Base-by-base conservation (phyloP, 371 early-diverging fungal species). In the Haplosporangium sp. region DNA sequence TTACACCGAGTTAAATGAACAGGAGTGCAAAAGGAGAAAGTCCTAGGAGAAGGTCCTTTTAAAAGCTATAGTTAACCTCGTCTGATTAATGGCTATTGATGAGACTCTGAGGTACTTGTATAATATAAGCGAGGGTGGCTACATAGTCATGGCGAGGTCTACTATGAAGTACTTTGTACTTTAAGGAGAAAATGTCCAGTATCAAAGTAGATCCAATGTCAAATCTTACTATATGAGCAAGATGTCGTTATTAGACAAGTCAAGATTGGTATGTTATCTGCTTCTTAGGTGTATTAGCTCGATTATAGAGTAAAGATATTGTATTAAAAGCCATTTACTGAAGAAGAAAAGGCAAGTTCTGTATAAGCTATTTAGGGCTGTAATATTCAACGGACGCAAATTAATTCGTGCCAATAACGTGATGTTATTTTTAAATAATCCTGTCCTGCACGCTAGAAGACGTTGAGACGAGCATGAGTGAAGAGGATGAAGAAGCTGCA, bases 401-500 rank as follows among this genome's bases (percentile, higher is more conserved):
- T n/a, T 6, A 13, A 53, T 20, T 20, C 20, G 4, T 27, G 20
- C 5, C 34, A 53, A 53, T 53, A 53, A 53, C 53, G 20, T 53
- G 53, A 53, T 53, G 53, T 53, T 27, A 27, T 53, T 53, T 27
- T 53, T 27, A 53, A n/a, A 53, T 10, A 53, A 27, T 27, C 27
- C 27, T 27, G 27, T 27, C 20, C 34, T 27, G 27, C 34, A 27
- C 53, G 20, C 20, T 20, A 27, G 53, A 27, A 53, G 53, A 53
- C 11, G 44, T 44, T 65, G 71, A 50, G 65, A 53, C 38, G 47
- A 44, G 59, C 37, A 55, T 19, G 50, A 15, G 50, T 19, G 19
- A 50, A 50, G 50, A 7, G 57, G 34, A 7, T 20, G n/a, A 39
- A 48, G 5, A 56, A 11, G 7, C 3, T 11, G 45, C 19, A 8